Conservation (phyloP, 768 basidiomycete species). For the Tephrocybe sp. region DNA sequence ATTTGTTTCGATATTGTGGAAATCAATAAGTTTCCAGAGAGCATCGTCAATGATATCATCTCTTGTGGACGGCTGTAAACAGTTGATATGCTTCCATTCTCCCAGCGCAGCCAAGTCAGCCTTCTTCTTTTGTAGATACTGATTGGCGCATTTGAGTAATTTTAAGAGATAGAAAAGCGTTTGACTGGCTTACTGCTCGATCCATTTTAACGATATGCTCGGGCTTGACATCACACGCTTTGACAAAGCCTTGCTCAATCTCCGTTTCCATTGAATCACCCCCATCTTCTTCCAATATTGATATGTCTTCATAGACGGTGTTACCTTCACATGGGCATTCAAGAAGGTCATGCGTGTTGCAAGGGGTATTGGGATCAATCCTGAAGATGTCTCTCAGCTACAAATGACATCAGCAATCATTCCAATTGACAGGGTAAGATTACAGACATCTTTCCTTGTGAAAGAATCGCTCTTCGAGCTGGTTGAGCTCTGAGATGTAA, state of each 20-base stretch:
- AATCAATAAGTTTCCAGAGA: constrained; percentile 51
- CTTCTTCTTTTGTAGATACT: constrained; percentile 71
- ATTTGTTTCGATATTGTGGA: constrained; percentile 41
- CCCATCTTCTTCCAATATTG: constrained; percentile 12
- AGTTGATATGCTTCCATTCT: constrained; percentile 86
- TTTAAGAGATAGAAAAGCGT: not conserved
- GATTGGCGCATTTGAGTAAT: not conserved
- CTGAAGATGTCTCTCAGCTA: constrained; percentile 92
- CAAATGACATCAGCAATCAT: not conserved
- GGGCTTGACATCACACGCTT: constrained; percentile 59
- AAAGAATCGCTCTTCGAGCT: constrained; percentile 81
- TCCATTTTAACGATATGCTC: constrained; percentile 45
- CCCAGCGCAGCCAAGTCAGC: constrained; percentile 66
- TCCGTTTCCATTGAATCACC: constrained; percentile 24
- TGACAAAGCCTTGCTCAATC: constrained; percentile 51
- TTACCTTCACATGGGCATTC: constrained; percentile 65
- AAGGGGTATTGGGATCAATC: constrained; percentile 72
- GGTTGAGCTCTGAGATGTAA: constrained; percentile 28
- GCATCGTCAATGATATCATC: constrained; percentile 64
- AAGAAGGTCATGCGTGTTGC: constrained; percentile 91
- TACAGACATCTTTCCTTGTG: constrained; percentile 75
- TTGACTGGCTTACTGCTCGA: constrained; percentile 40
- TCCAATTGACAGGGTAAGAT: not conserved
- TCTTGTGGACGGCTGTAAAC: constrained; percentile 43
- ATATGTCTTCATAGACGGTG: constrained; percentile 20